Conservation (phyloP, 225 moss, liverwort and hornwort species). For the Neckera pumila region DNA sequence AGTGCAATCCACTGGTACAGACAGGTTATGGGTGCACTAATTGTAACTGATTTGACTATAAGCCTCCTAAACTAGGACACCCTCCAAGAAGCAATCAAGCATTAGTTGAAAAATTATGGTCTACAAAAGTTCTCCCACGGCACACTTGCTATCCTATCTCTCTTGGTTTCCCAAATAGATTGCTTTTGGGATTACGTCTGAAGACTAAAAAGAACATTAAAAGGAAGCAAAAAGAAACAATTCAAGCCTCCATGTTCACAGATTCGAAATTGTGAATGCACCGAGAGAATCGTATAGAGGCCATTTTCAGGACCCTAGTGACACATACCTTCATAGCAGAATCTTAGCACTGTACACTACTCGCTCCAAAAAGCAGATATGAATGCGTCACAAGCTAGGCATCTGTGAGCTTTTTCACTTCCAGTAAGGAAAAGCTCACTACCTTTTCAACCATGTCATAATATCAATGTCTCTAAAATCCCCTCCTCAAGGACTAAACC, state of each 20-base stretch:
- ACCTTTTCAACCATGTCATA: neutral
- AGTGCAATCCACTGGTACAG: neutral
- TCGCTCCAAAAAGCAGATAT: neutral
- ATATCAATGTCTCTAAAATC: neutral
- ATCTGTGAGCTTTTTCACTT: neutral
- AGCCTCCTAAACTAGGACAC: neutral
- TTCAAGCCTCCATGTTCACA: neutral
- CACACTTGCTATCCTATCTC: neutral
- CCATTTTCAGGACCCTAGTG: neutral
- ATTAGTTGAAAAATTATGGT: neutral
- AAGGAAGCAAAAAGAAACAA: neutral
- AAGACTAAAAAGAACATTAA: neutral
- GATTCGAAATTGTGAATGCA: neutral
- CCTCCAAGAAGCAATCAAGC: neutral
- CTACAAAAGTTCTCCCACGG: neutral
- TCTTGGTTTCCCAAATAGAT: neutral
- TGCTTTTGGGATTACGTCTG: neutral
- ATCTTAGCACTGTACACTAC: neutral
- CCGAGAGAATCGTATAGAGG: neutral
- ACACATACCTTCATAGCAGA: neutral
- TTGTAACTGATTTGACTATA: neutral
- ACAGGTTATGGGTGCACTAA: neutral
- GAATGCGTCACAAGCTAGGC: neutral
- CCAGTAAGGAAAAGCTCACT: neutral
- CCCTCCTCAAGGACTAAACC: neutral